Conservation (phyloP, 768 basidiomycete species). For the Hypholoma fasciculare region DNA sequence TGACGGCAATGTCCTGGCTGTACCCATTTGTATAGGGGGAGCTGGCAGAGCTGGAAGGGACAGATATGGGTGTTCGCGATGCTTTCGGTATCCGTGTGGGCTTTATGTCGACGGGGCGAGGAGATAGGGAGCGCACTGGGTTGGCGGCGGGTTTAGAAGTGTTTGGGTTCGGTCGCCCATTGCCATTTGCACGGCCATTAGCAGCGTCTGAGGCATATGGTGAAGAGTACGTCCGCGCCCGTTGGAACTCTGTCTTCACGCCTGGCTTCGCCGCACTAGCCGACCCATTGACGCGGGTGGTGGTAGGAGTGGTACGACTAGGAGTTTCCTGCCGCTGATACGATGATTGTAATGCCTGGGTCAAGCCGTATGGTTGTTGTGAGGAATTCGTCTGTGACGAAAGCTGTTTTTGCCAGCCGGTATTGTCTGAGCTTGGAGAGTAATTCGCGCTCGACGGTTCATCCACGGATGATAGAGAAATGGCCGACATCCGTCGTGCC, state of each 20-base stretch:
- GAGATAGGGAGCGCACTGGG: slow-evolving; percentile 41
- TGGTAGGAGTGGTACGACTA: slow-evolving; percentile 20
- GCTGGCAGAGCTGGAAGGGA: slow-evolving; percentile 24
- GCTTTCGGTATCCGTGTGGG: slow-evolving; percentile 56
- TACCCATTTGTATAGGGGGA: slow-evolving; percentile 25
- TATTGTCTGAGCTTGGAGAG: slow-evolving; percentile 15
- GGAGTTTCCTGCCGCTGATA: slow-evolving; percentile 16
- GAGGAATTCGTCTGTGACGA: slow-evolving; percentile 5
- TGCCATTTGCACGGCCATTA: slow-evolving; percentile 26
- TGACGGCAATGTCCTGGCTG: slow-evolving; percentile 19
- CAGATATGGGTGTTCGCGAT: slow-evolving; percentile 21
- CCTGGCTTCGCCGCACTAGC: slow-evolving; percentile 19
- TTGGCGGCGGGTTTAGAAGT: slow-evolving; percentile 30
- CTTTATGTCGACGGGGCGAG: slow-evolving; percentile 42
- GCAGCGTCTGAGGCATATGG: slow-evolving; percentile 47
- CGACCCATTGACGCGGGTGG: slow-evolving; percentile 28
- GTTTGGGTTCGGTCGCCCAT: slow-evolving; percentile 30
- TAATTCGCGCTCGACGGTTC: slow-evolving; percentile 19
- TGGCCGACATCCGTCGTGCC: slow-evolving; percentile 30
- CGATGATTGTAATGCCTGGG: slow-evolving; percentile 10
- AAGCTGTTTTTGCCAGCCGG: slow-evolving; percentile 10
- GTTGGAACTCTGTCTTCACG: slow-evolving; percentile 36
- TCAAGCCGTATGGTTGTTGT: slow-evolving; percentile 7
- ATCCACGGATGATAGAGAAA: slow-evolving; percentile 19
- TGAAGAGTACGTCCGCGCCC: slow-evolving; percentile 66